These are phyloP conservation scores for Pezicula carpinea DNA, from an alignment of 2,329 filamentous ascomycete species.

Conservation along the genomic window DNA sequence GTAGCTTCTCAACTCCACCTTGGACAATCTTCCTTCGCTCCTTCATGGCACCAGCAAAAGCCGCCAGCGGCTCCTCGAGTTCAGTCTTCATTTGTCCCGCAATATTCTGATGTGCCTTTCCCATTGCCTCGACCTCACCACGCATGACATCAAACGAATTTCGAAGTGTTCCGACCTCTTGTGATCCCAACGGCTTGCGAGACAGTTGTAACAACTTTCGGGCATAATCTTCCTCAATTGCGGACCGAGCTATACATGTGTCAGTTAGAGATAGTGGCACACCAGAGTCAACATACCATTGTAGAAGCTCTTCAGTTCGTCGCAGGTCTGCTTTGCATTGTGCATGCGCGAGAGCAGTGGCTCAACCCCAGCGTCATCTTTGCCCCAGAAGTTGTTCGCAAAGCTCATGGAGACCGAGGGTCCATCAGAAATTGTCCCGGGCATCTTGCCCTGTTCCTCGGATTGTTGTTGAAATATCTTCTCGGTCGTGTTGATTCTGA, in stretches of 20 bases:
- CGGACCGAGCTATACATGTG: conserved; percentile 63
- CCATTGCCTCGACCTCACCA: conserved; percentile 87
- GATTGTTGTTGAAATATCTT: conserved; percentile 4
- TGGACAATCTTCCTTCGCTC: conserved; percentile 96
- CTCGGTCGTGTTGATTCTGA: neutral
- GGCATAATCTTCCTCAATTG: conserved; percentile 95
- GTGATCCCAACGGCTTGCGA: conserved; percentile 83
- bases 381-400: conserved; percentile 99
- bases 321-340: conserved; percentile 87
- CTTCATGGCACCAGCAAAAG: conserved; percentile 93
- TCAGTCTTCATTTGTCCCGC: conserved; percentile 94
- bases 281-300: conserved; percentile 50
- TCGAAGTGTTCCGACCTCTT: conserved; percentile 78
- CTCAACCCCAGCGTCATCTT: conserved; percentile 91
- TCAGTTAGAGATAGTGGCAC: conserved; percentile 4
- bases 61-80: conserved; percentile 85
- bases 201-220: conserved; percentile 82
- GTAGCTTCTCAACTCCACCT: conserved; percentile 84
- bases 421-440: conserved; percentile 27
- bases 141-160: conserved; percentile 82
- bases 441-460: conserved; percentile 19
- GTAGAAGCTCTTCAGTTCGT: conserved; percentile 92
- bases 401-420: conserved; percentile 43
- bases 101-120: conserved; percentile 86
- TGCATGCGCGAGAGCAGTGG: conserved; percentile 94